Evolutionary conservation across 2,329 filamentous ascomycete species (phyloP), one percentile per base, ranked within the genome.

Genomic region (Diplocarpon mali): DNA sequence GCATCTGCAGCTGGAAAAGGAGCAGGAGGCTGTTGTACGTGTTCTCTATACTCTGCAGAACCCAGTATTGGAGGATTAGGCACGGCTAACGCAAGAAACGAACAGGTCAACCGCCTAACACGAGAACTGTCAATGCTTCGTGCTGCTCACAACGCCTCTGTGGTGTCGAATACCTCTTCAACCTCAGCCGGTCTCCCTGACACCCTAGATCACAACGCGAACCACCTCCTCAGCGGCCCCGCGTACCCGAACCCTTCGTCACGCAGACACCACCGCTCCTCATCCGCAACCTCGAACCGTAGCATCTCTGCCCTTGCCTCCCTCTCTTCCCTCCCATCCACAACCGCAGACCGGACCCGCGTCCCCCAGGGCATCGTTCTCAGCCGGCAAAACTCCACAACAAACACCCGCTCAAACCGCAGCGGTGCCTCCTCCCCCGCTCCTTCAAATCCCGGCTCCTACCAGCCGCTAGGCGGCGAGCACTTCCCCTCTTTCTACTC

Each of bases 1-100:
- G 49, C 88, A 95, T 64, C 72, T 85, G 48, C 79, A 95, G 67
- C 72, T 95, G 20, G 90, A 96, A 65, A 92, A 93, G 64, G 90
- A 96, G 62, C 89, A 96, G 58, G 90, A 96, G 65, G 85, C 88
- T 30, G 83, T 95, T 57, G 89, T 92, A 72, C 52, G 78, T 67
- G 27, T 10, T 16, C 35, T 35, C 7, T 24, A 24, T 24, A 24
- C 20, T 24, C 20, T 7, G 20, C 20, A 7, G 7, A 7, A 24
- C 3, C 20, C 20, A 24, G 7, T 3, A 3, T 24, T 24, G 20
- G 7, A 24, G n/a, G 20, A 4, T 24, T 24, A 7, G 20, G 17
- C 7, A 24, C 13, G 2, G 28, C 27, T 9, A 39, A 37, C 20
- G 2, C 35, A 42, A 38, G 45, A 16, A 34, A 43, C 17, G 31